Base-by-base conservation (phyloP, 148 eudicot species). In the Limonium bicolor region DNA sequence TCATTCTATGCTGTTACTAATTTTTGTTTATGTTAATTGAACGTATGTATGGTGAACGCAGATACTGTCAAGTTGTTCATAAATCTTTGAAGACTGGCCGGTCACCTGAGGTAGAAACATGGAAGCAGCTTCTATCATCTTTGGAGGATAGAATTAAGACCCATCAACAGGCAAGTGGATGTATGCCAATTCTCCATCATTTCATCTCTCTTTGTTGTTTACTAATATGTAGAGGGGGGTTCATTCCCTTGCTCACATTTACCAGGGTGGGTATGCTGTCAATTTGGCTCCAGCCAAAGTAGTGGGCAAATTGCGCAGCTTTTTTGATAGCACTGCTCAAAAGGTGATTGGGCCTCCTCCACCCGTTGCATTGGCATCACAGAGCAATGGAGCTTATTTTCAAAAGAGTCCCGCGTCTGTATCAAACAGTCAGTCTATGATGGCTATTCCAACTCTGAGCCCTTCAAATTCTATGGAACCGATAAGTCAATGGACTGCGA, bases 321-420 rank as follows among this genome's bases (percentile, higher is more conserved):
- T 86, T 40, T 64, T 86, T 54, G 96, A 86, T 52, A 72, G 63
- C 41, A 82, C 94, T 27, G 88, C 88, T n/a, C 79, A 82, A 28
- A 84, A 82, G 42, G 96, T 86, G 42, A 82, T 86, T 66, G 96
- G 96, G 26, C 55, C 73, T 22, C 96, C 96, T 10, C 94, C 96
- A 13, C 67, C 82, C 46, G 64, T 51, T 27, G 81, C 88, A 30
- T 65, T 72, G 18, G 16, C 65, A 41, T 30, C 73, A 15, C 62
- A 53, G 13, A 53, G 59, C 47, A 43, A 60, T 61, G 55, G 64
- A n/a, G 83, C 63, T 25, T 56, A 53, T 41, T 61, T 22, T 53
- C 81, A 72, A 49, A 52, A 65, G 41, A 54, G 68, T 65, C 54
- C 64, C 56, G 80, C 74, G 52, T 48, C 66, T 27, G 87, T 86